Percentiles rank a stretch among this genome's conserved stretches.
Conservation (phyloP, 2,329 filamentous ascomycete genomes). For the Stagonosporopsis tanaceti region DNA sequence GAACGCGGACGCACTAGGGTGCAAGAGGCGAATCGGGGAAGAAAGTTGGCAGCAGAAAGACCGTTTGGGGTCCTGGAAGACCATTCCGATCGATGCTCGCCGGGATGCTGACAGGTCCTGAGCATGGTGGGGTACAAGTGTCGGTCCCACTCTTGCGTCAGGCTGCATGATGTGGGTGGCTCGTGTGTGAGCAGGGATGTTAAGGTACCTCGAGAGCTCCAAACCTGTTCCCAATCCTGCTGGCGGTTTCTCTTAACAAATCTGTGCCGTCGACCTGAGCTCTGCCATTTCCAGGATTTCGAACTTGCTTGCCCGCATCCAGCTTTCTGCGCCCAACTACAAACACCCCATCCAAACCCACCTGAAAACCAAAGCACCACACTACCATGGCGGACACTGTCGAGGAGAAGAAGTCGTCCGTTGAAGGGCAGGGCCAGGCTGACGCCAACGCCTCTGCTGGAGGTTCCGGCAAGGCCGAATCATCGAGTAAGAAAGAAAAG, state of each 20-base stretch:
- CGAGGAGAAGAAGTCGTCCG: conserved; percentile 49
- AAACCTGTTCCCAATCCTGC: conserved; percentile 48
- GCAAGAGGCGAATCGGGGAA: conserved; percentile 10
- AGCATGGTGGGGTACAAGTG: conserved; percentile 33
- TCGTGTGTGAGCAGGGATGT: conserved; percentile 43
- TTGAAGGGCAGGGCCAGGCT: conserved; percentile 49
- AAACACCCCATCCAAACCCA: conserved; percentile 3
- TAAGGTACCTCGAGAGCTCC: conserved; percentile 37
- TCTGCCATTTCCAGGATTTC: conserved; percentile 26
- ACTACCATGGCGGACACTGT: conserved; percentile 50
- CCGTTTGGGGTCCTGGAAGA: conserved; percentile 9
- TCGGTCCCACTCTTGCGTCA: conserved; percentile 49
- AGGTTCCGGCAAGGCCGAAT: conserved; percentile 48
- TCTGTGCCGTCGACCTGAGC: conserved; percentile 33
- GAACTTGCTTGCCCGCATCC: conserved; percentile 23
- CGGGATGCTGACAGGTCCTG: conserved; percentile 47
- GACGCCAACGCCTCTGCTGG: conserved; percentile 48
- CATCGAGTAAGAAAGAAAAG: conserved; percentile 57
- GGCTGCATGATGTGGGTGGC: conserved; percentile 46
- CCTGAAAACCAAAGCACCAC: conserved; percentile 22
- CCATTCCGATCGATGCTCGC: conserved; percentile 25
- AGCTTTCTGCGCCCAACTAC: conserved; percentile 10
- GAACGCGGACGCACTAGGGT: neutral
- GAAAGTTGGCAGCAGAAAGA: conserved; percentile 16
- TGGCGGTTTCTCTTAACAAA: conserved; percentile 43